A percentile compares a stretch with the other conserved stretches of the same genome.
Evolutionary conservation across 2,329 filamentous ascomycete species (phyloP).

Genomic region (Arthroderma sp.): DNA sequence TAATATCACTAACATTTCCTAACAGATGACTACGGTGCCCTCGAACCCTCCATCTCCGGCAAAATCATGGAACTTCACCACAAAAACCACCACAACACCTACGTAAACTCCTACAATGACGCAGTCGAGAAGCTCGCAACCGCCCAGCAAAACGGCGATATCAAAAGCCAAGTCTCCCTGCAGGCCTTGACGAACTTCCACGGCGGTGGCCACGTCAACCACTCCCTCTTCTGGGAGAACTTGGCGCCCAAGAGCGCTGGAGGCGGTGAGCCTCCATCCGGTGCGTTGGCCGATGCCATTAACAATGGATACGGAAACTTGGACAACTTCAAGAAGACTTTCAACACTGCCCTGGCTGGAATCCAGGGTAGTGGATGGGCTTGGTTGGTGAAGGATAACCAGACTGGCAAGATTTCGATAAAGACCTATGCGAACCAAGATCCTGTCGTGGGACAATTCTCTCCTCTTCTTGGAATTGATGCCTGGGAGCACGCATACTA

Average conservation of each 20-base stretch:
- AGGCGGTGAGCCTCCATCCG: slow-evolving; percentile 49
- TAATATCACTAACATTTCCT: background rate
- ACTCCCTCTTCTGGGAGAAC: slow-evolving; percentile 56
- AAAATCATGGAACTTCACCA: slow-evolving; percentile 97
- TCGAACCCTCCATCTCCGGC: slow-evolving; percentile 71
- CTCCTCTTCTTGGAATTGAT: slow-evolving; percentile 76
- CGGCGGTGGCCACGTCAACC: slow-evolving; percentile 51
- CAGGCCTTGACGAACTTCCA: slow-evolving; percentile 53
- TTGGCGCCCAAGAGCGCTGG: slow-evolving; percentile 48
- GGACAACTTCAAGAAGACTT: slow-evolving; percentile 47
- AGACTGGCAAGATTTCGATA: slow-evolving; percentile 44
- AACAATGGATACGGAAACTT: slow-evolving; percentile 46
- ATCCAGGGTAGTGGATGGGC: slow-evolving; percentile 55
- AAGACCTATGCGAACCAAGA: slow-evolving; percentile 74
- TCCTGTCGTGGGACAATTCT: slow-evolving; percentile 69
- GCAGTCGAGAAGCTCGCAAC: slow-evolving; percentile 57
- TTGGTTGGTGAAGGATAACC: slow-evolving; percentile 49
- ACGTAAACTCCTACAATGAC: slow-evolving; percentile 78
- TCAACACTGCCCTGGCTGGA: slow-evolving; percentile 50
- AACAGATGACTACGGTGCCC: slow-evolving; percentile 86
- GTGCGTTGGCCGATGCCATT: slow-evolving; percentile 44
- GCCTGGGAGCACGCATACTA: slow-evolving; percentile 97
- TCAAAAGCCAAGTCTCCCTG: slow-evolving; percentile 44
- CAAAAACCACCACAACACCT: slow-evolving; percentile 87
- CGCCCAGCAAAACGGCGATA: slow-evolving; percentile 41